Base-by-base conservation (phyloP, 1,284 basidiomycete species). In the Testicularia cyperi region DNA sequence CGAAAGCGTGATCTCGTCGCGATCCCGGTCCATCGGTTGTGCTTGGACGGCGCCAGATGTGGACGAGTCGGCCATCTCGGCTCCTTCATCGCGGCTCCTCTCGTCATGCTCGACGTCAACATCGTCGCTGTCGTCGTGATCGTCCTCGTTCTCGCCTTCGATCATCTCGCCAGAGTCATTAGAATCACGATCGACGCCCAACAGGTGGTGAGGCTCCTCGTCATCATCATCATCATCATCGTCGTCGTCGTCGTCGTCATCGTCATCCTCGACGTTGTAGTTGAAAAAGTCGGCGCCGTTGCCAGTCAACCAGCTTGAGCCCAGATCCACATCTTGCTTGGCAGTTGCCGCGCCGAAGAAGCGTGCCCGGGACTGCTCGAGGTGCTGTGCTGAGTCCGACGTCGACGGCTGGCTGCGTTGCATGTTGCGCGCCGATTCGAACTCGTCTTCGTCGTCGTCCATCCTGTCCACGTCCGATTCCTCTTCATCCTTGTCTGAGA, bases 201-300 rank as follows among this genome's bases (percentile, higher is more conserved):
- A 38, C 33, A 64, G 34, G 24, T 65, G 64, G 36, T 69, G 63
- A 22, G 65, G 56, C 33, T 51, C 52, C 14, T 65, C 53, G 12
- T 51, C 46, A 21, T 52, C 22, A 2, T 48, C 45, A 7, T 45
- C 49, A 14, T 46, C 62, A 26, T 52, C 44, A 21, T 53, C 39
- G 16, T 45, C 48, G 14, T 8, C 22, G 20, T 35, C 29, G 2
- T 43, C 28, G 5, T 55, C 53, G 7, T 53, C 46, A 22, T 47
- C 46, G 8, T 51, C 43, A 25, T 54, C 44, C 12, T 36, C 36
- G 38, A 55, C 54, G 29, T 43, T 51, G 16, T 64, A 62, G 15
- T 67, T 65, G 19, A 65, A 51, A 26, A 61, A 61, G 22, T 42
- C 55, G 16, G 49, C n/a, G 1, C 52, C 42, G 9, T 67, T 63